Percentiles rank a stretch among this genome's conserved stretches.
Evolutionary conservation across 78 protist species (phyloP).

Genomic region (Pelomyxa schiedti): DNA sequence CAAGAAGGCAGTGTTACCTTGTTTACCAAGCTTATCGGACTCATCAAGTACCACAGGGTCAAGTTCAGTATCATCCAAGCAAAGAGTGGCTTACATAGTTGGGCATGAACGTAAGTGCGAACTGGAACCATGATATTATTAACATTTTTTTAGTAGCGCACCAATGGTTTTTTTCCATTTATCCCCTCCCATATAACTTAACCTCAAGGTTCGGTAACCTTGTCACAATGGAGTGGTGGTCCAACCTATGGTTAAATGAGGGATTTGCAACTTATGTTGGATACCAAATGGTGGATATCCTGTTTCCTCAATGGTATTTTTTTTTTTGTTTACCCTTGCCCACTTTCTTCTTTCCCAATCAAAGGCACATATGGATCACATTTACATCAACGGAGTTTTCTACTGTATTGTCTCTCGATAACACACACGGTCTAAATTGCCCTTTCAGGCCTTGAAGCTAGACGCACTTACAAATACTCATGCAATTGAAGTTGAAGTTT

Average conservation of each 20-base stretch:
- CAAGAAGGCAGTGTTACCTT: too few species aligned
- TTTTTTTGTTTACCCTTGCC: too few species aligned
- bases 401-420: neutral
- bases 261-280: conserved; percentile 77
- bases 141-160: conserved; percentile 1
- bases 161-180: too few species aligned
- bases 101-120: conserved; percentile 54
- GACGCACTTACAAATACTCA: conserved; percentile 70
- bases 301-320: conserved; percentile 78
- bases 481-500: conserved; percentile 79
- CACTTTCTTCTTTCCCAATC: too few species aligned
- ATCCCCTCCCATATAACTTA: too few species aligned
- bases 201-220: conserved; percentile 88
- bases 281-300: conserved; percentile 22
- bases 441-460: conserved; percentile 43
- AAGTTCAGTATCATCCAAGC: conserved; percentile 26
- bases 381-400: neutral
- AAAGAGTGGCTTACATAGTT: conserved; percentile 50
- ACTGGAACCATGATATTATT: neutral
- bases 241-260: conserved; percentile 83
- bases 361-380: too few species aligned
- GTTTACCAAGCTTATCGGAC: too few species aligned
- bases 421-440: conserved; percentile 30
- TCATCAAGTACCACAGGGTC: too few species aligned
- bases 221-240: conserved; percentile 96